Percentiles rank a stretch among this genome's conserved stretches.
These are phyloP conservation scores for Pulveroboletus sp. DNA, from an alignment of 1,284 basidiomycete genomes.

Conservation along the genomic window DNA sequence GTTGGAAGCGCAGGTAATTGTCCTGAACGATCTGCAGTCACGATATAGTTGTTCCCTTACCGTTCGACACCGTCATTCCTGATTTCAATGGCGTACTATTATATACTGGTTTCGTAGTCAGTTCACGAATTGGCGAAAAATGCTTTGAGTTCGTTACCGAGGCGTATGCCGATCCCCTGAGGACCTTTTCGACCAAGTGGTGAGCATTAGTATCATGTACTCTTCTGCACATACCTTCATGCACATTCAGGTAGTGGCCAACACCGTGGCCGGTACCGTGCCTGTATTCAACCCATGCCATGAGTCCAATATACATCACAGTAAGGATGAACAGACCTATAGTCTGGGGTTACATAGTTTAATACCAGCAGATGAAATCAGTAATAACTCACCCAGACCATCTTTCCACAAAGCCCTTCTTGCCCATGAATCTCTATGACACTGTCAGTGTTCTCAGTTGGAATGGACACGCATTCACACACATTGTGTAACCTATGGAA, in stretches of 20 bases:
- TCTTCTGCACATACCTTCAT: constrained; percentile 59
- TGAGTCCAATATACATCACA: not conserved
- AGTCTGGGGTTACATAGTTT: constrained; percentile 37
- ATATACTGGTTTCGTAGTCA: constrained; percentile 45
- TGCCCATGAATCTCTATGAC: constrained; percentile 78
- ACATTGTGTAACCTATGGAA: constrained; percentile 60
- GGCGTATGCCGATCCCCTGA: constrained; percentile 83
- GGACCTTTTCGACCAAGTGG: constrained; percentile 50
- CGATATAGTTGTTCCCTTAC: constrained; percentile 31
- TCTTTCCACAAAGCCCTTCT: constrained; percentile 88
- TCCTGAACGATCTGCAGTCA: not conserved
- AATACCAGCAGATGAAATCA: not conserved
- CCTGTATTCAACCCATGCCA: constrained; percentile 37
- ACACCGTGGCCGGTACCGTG: constrained; percentile 96
- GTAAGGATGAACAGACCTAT: constrained; percentile 37
- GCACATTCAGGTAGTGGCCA: constrained; percentile 90
- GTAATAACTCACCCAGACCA: constrained; percentile 65
- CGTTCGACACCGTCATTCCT: constrained; percentile 91
- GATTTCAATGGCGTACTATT: constrained; percentile 73
- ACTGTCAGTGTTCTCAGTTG: constrained; percentile 12
- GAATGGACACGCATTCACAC: not conserved
- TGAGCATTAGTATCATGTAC: not conserved
- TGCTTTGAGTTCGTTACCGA: constrained; percentile 44
- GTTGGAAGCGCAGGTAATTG: not conserved
- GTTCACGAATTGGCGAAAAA: not conserved